Percentiles rank a stretch among this genome's conserved stretches.
These are phyloP conservation scores for Dendrobium chrysotoxum DNA, from an alignment of 106 monocot species.

Conservation along the genomic window DNA sequence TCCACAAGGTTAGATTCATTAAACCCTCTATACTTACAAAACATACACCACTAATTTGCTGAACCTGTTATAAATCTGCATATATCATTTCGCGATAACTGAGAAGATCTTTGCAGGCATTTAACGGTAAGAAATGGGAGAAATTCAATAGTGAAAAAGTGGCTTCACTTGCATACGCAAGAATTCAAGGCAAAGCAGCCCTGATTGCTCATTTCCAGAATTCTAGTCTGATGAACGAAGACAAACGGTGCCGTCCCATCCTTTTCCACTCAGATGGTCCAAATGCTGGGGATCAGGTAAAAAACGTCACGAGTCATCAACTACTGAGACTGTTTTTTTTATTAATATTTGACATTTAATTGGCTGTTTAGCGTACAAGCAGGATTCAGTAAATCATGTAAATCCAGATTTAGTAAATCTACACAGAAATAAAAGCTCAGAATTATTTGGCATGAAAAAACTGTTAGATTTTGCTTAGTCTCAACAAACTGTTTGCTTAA, in stretches of 20 bases:
- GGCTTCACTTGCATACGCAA: slow-evolving; percentile 73
- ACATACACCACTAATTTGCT: not conserved
- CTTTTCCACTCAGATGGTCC: slow-evolving; percentile 73
- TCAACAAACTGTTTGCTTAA: too few species aligned
- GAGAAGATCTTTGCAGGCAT: slow-evolving; percentile 29
- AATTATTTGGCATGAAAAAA: too few species aligned
- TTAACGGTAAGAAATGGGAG: slow-evolving; percentile 87
- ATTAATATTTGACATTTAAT: not conserved
- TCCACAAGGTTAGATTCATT: slow-evolving; percentile 39
- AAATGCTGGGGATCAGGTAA: slow-evolving; percentile 83
- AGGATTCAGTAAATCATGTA: too few species aligned
- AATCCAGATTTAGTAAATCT: too few species aligned
- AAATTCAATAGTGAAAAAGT: slow-evolving; percentile 88
- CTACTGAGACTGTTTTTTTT: too few species aligned
- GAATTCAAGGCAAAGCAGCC: slow-evolving; percentile 74
- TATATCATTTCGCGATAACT: too few species aligned
- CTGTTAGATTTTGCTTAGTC: too few species aligned
- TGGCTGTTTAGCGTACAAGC: too few species aligned
- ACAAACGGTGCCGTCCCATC: slow-evolving; percentile 76
- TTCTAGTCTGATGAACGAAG: slow-evolving; percentile 86
- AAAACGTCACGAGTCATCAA: not conserved
- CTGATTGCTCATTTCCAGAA: slow-evolving; percentile 82
- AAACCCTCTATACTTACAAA: not conserved
- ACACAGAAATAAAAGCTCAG: too few species aligned
- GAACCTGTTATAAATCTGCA: not conserved